Evolutionary conservation across 2,329 filamentous ascomycete genomes (phyloP), one percentile per base, ranked within the genome.

Genomic region (Sporothrix globosa): DNA sequence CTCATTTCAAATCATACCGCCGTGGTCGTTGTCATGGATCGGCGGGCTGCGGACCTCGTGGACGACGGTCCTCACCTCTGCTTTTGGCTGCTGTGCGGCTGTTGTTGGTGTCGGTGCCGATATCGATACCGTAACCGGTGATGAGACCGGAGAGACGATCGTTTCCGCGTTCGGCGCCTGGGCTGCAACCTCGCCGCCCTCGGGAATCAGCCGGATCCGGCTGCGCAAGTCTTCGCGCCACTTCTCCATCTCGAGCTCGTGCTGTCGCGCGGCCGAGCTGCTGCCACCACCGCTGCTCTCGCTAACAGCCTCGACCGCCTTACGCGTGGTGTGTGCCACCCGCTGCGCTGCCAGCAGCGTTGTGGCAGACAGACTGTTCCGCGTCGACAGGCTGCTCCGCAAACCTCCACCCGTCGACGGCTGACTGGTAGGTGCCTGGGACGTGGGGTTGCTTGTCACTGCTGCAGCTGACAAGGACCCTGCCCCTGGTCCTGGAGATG

Each of bases 121-220:
- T 44, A 17, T 39, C n/a, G 27, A 13, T 21, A 24, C 24, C 44
- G 14, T 30, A 19, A 11, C 17, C 1, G 67, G 44, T 14, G 46
- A 44, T 39, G 21, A 7, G n/a, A 46, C 24, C 41, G 39, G 60
- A 10, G 39, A 19, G 3, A 27, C 24, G 58, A 19, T 19, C 1
- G 11, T 17, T 4, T 27, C 21, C 11, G 58, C 11, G n/a, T 6
- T 46, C 2, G 24, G 30, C 9, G 7, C 39, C 52, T 68, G 21
- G 24, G 50, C 39, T 17, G 52, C 13, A n/a, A 7, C 41, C 48
- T 72, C 71, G 34, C 46, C 54, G 9, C 66, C 73, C 65, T 78
- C 77, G n/a, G 76, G 76, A 44, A 82, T 73, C 69, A 80, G 76
- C 67, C 76, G 77, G 67, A 82, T 82, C 27, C 77, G 78, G 53